Conservation (phyloP, 768 basidiomycete species). For the Leccinum olivaceopallidum region DNA sequence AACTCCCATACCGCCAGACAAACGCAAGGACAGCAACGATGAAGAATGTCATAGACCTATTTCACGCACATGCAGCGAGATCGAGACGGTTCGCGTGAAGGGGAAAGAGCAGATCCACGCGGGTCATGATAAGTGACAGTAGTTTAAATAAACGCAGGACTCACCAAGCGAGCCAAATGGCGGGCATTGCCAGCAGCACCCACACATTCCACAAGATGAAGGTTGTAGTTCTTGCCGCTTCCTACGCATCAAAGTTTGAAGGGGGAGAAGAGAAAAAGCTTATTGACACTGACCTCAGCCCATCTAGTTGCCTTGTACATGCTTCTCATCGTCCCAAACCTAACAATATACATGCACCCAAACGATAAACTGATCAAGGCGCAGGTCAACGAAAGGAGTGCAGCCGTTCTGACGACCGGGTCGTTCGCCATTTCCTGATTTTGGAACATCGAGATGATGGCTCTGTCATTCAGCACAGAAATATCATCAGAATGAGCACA, state of each 20-base stretch:
- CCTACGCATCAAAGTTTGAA: constrained; percentile 36
- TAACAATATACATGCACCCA: constrained; percentile 74
- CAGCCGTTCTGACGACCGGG: constrained; percentile 60
- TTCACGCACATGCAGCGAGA: not conserved
- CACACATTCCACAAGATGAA: constrained; percentile 65
- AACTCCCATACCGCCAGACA: constrained; percentile 63
- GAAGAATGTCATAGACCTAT: constrained; percentile 71
- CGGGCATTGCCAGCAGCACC: constrained; percentile 67
- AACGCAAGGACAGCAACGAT: constrained; percentile 61
- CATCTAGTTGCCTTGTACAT: constrained; percentile 72
- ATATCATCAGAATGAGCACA: not conserved
- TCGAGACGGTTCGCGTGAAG: not conserved
- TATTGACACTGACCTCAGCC: constrained; percentile 53
- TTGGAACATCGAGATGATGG: constrained; percentile 72
- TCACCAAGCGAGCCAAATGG: constrained; percentile 70
- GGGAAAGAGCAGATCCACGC: not conserved
- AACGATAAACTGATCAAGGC: constrained; percentile 71
- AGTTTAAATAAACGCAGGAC: constrained; percentile 6
- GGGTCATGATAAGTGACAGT: not conserved
- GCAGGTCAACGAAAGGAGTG: constrained; percentile 63
- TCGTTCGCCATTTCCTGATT: constrained; percentile 49
- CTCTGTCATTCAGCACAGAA: constrained; percentile 37
- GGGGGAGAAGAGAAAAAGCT: not conserved
- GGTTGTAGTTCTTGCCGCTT: constrained; percentile 53
- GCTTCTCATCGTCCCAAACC: constrained; percentile 71